phyloP scores from a whole-genome alignment of 2,329 filamentous ascomycete genomes.

The Phialemonium atrogriseum region DNA sequence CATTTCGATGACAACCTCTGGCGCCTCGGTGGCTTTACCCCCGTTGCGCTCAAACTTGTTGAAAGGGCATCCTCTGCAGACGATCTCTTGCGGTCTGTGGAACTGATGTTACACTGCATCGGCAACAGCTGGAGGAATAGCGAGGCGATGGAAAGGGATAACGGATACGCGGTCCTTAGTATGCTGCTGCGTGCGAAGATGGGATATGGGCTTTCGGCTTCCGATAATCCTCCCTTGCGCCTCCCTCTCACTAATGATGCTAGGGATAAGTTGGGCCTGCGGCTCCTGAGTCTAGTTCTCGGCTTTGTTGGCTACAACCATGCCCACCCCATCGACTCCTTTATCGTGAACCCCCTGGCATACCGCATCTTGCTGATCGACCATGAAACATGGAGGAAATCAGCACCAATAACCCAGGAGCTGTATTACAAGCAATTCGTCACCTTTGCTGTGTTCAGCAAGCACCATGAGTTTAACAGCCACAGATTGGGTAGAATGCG shows the following conservation, averaged over 20 bases:
- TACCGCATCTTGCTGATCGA: conserved; percentile 90
- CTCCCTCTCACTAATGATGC: conserved; percentile 42
- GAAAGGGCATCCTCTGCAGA: conserved; percentile 66
- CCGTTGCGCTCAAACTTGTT: conserved; percentile 75
- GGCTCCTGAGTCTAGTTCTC: conserved; percentile 69
- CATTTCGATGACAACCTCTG: conserved; percentile 87
- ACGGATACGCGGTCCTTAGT: conserved; percentile 83
- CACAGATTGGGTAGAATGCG: conserved; percentile 83
- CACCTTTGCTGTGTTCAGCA: conserved; percentile 81
- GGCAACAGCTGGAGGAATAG: conserved; percentile 94
- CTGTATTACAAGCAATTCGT: conserved; percentile 91
- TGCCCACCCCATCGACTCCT: conserved; percentile 71
- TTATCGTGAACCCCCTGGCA: conserved; percentile 91
- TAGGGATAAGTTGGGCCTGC: conserved; percentile 45
- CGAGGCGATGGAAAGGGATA: conserved; percentile 94
- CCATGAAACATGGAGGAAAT: conserved; percentile 84
- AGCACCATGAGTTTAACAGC: conserved; percentile 86
- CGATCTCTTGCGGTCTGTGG: conserved; percentile 66
- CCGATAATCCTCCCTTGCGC: conserved; percentile 26
- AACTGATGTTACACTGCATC: conserved; percentile 79
- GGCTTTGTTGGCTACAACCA: conserved; percentile 85
- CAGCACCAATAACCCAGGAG: conserved; percentile 67
- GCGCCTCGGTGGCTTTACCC: conserved; percentile 85
- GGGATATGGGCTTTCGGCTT: conserved; percentile 38
- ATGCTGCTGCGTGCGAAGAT: conserved; percentile 79